Evolutionary conservation across 139 green algal genomes (phyloP).

Genomic region (Chlamydomonas incerta): DNA sequence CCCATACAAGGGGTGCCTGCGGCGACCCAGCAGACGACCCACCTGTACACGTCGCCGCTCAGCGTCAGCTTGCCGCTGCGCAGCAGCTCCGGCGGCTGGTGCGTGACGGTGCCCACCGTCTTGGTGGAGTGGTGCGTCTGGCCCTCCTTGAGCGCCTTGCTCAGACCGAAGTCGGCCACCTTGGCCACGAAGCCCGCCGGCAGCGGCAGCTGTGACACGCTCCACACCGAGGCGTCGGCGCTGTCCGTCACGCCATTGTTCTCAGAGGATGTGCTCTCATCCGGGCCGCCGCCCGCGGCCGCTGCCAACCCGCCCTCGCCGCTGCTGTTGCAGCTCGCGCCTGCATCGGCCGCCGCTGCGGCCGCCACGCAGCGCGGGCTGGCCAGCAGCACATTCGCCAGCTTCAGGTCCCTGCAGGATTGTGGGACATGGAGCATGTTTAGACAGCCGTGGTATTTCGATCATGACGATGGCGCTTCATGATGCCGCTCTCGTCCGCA

Average conservation of each 20-base stretch:
- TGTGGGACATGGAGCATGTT: too few species aligned
- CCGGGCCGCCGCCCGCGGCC: not conserved
- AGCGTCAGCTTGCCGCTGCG: conserved; percentile 53
- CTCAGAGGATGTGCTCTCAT: not conserved
- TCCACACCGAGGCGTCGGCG: too few species aligned
- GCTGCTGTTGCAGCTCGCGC: not conserved
- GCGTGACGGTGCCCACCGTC: conserved; percentile 52
- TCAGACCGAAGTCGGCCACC: not conserved
- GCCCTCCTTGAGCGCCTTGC: conserved; percentile 27
- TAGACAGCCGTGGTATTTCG: too few species aligned
- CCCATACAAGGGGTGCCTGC: too few species aligned
- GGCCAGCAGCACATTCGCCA: conserved; percentile 29
- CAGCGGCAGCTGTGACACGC: not conserved
- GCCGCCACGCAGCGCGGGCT: not conserved
- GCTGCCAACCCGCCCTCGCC: too few species aligned
- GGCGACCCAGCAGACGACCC: not conserved
- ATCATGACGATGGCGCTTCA: too few species aligned
- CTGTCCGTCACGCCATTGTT: too few species aligned
- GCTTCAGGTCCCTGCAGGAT: conserved; percentile 12
- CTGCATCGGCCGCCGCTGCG: not conserved
- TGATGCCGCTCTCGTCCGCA: too few species aligned
- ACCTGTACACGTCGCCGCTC: conserved; percentile 56
- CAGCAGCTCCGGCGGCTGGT: conserved; percentile 54
- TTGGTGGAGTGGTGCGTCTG: conserved; percentile 52
- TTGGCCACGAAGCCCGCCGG: conserved; percentile 3